Base-by-base conservation (phyloP, 140 eudicot genomes). In the Oenanthe javanica region DNA sequence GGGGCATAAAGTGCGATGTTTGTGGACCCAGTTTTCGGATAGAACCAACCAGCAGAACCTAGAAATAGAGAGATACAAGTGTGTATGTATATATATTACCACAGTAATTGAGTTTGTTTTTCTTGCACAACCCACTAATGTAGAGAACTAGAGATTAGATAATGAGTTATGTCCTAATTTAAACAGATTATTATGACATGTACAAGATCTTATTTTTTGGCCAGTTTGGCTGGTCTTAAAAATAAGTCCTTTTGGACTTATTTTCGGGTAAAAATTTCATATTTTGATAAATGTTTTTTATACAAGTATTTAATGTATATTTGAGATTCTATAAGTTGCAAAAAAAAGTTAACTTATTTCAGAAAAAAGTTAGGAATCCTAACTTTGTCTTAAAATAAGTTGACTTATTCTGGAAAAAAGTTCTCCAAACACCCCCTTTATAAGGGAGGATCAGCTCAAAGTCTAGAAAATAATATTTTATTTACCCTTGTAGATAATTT, bases 1-100 rank as follows among this genome's bases (percentile, higher is more conserved):
- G 84, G 75, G 82, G 57, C 38, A 54, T 80, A 84, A 81, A 81
- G 87, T 75, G 84, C 74, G 75, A 76, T 80, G 72, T 25, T 84
- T 66, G 79, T 69, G 87, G 87, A 67, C 81, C 87, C 82, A 31
- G 23, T 12, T 75, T 74, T 47, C 79, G 47, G 79, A 75, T 75
- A 75, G 64, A 75, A 75, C n/a, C 79, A 51, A 36, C 74, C 7
- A 63, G 70, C 70, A 23, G 70, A 48, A 75, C 79, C 79, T 49
- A 49, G 63, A 75, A 75, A 47, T 74, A 19, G 57, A n/a, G 27
- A 38, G 0, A 4, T 19, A 45, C 16, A 45, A 12, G 59, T 18
- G 78, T 42, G 52, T 42, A 54, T 16, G 63, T 54, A 54, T 16
- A 43, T 9, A 8, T 72, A 3, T 47, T 31, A 25, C 2, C 23